A percentile compares a stretch with the other conserved stretches of the same genome.
Conservation (phyloP, 768 basidiomycete species). For the Plicaturopsis crispa region DNA sequence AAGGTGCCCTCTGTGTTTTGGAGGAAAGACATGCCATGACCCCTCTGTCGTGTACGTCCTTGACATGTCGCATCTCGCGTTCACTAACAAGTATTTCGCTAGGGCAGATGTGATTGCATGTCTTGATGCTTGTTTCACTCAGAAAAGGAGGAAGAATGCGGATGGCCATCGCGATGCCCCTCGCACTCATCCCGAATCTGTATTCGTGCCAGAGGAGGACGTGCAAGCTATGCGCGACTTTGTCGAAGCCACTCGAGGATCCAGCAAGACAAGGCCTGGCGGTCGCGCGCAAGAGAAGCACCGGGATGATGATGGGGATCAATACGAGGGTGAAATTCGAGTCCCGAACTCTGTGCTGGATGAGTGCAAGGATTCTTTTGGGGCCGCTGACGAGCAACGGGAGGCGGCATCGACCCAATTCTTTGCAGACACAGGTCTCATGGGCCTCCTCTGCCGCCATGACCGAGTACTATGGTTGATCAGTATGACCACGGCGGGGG, state of each 20-base stretch:
- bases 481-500: constrained; percentile 30
- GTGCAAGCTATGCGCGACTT: constrained; percentile 13
- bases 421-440: constrained; percentile 28
- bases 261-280: not conserved
- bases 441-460: constrained; percentile 30
- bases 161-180: constrained; percentile 11
- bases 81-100: not conserved
- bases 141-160: constrained; percentile 16
- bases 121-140: constrained; percentile 26
- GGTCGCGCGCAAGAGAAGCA: constrained; percentile 1
- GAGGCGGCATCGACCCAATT: constrained; percentile 17
- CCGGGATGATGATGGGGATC: constrained; percentile 6
- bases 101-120: constrained; percentile 21
- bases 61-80: constrained; percentile 2
- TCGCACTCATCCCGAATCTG: constrained; percentile 10
- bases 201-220: constrained; percentile 14
- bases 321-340: constrained; percentile 13
- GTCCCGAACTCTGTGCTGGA: constrained; percentile 22
- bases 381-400: constrained; percentile 9
- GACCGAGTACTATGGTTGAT: constrained; percentile 26
- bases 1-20: constrained; percentile 21
- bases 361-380: constrained; percentile 23
- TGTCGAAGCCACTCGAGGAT: constrained; percentile 9
- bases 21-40: constrained; percentile 8
- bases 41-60: constrained; percentile 7